Percentiles rank a stretch among this genome's conserved stretches.
Evolutionary conservation across 192 early-diverging fungal species (phyloP).

Genomic region (Backusella tuberculispora): DNA sequence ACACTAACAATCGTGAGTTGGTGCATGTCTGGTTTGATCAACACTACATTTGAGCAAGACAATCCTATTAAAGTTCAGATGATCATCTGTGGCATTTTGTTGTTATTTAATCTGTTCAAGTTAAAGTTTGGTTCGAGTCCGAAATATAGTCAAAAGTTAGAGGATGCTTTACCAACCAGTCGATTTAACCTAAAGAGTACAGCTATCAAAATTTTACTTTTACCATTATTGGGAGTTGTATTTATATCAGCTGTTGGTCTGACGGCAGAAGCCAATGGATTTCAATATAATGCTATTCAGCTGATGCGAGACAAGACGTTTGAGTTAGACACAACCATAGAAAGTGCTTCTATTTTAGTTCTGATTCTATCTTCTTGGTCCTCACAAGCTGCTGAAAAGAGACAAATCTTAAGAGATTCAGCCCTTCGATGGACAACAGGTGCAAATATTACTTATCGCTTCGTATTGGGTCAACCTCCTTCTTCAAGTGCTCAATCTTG

Average conservation of each 20-base stretch:
- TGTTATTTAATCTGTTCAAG: conserved; percentile 44
- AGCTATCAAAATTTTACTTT: conserved; percentile 42
- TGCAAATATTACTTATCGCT: conserved; percentile 51
- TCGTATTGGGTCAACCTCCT: conserved; percentile 57
- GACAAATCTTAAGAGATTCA: conserved; percentile 51
- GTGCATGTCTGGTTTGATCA: conserved; percentile 54
- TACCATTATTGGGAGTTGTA: conserved; percentile 54
- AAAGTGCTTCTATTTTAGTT: conserved; percentile 42
- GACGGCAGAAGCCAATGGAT: conserved; percentile 44
- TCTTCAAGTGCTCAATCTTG: conserved; percentile 39
- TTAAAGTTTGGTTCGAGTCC: conserved; percentile 38
- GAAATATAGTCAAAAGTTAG: conserved; percentile 41
- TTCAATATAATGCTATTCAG: conserved; percentile 43
- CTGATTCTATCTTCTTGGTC: conserved; percentile 61
- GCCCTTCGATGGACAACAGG: conserved; percentile 42
- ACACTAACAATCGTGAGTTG: conserved; percentile 57
- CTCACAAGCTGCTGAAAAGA: conserved; percentile 41
- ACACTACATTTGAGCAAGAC: conserved; percentile 47
- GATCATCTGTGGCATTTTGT: conserved; percentile 49
- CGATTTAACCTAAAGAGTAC: conserved; percentile 41
- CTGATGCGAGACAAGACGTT: conserved; percentile 35
- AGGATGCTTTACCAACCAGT: conserved; percentile 34
- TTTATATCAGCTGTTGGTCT: conserved; percentile 53
- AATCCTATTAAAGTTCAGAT: conserved; percentile 60
- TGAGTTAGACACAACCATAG: conserved; percentile 22